These are phyloP conservation scores for Xylaria sp. DNA, from an alignment of 2,329 filamentous ascomycete genomes.

Conservation along the genomic window DNA sequence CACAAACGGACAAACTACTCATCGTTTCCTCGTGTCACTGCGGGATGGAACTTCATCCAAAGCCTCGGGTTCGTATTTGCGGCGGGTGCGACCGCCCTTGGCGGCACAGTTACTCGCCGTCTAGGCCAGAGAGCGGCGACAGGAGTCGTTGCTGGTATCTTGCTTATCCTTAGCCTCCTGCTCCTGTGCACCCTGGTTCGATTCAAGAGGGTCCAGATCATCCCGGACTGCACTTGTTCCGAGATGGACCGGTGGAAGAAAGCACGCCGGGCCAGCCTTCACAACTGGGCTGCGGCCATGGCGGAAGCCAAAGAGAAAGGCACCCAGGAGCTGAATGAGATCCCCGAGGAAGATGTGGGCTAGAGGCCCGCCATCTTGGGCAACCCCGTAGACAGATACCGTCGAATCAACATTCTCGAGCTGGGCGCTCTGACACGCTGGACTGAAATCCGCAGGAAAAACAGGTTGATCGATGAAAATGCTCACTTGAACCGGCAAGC, in stretches of 20 bases:
- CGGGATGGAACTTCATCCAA: conserved; percentile 78
- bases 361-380: conserved; percentile 79
- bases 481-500: conserved; percentile 52
- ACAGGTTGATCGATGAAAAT: conserved; percentile 64
- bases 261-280: conserved; percentile 61
- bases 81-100: conserved; percentile 74
- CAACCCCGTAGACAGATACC: conserved; percentile 74
- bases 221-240: conserved; percentile 68
- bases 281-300: conserved; percentile 56
- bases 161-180: conserved; percentile 72
- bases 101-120: conserved; percentile 72
- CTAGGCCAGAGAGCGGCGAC: conserved; percentile 76
- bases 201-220: conserved; percentile 74
- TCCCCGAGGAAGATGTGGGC: conserved; percentile 64
- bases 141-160: conserved; percentile 73
- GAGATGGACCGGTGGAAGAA: conserved; percentile 66
- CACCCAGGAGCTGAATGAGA: conserved; percentile 47
- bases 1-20: conserved; percentile 75
- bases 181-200: conserved; percentile 71
- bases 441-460: conserved; percentile 75
- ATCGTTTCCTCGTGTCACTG: conserved; percentile 77
- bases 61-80: conserved; percentile 75
- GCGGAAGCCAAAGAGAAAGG: conserved; percentile 50
- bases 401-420: conserved; percentile 78
- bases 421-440: conserved; percentile 75